A percentile compares a stretch with the other conserved stretches of the same genome.
Conservation (phyloP, 2,329 filamentous ascomycete species). For the Paraphaeosphaeria minitans region DNA sequence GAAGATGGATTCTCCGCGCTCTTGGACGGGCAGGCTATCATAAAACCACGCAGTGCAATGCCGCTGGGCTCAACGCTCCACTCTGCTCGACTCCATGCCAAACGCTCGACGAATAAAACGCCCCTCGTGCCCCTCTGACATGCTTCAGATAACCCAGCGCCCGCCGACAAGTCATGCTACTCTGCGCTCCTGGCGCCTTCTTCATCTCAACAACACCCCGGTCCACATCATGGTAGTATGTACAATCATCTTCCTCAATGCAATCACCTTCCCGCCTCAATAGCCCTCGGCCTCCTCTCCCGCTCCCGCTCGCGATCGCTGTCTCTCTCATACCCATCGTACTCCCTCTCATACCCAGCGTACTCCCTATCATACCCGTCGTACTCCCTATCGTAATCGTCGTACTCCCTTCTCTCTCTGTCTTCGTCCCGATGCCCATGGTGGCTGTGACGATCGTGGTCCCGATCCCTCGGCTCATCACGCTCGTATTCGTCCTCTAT, state of each 20-base stretch:
- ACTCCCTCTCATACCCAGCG: slow-evolving; percentile 33
- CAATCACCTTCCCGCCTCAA: slow-evolving; percentile 39
- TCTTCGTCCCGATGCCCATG: slow-evolving; percentile 38
- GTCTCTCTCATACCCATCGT: slow-evolving; percentile 31
- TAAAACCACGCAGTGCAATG: no score
- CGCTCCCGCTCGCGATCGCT: slow-evolving; percentile 21
- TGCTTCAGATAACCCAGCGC: slow-evolving; percentile 2
- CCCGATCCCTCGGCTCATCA: slow-evolving; percentile 28
- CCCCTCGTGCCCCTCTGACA: no score
- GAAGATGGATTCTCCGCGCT: no score
- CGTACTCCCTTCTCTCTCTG: slow-evolving; percentile 32
- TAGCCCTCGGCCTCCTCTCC: slow-evolving; percentile 23
- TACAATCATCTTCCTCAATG: neutral
- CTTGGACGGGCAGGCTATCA: no score
- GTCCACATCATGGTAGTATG: no score
- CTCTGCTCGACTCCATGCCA: no score
- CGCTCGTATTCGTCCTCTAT: slow-evolving; percentile 42
- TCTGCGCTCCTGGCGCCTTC: neutral
- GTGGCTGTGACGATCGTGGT: slow-evolving; percentile 28
- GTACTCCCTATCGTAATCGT: slow-evolving; percentile 32
- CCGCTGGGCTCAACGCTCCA: neutral
- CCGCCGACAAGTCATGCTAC: neutral
- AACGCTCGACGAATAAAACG: neutral
- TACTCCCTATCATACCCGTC: slow-evolving; percentile 33
- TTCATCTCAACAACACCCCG: neutral